A percentile compares a stretch with the other conserved stretches of the same genome.
phyloP scores from a whole-genome alignment of 139 green algal genomes.

The Chlamydomonas eustigma region DNA sequence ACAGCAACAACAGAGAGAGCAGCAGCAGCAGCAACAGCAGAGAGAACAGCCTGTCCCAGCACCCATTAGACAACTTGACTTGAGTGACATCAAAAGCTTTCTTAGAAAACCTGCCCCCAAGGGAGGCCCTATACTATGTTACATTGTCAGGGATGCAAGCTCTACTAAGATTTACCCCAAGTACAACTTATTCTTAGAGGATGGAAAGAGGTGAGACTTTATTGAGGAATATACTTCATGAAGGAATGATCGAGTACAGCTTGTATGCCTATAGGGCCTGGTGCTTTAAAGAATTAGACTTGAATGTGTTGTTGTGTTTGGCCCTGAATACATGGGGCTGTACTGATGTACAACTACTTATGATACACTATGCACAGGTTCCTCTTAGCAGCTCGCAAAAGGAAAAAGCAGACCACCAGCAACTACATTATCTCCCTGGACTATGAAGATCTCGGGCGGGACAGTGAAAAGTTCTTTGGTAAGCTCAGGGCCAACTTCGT shows the following conservation, averaged over 20 bases:
- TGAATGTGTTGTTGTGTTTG: too few relatives aligned
- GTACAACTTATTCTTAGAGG: conserved; percentile 60
- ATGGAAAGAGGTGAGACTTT: conserved; percentile 36
- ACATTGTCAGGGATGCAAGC: conserved; percentile 68
- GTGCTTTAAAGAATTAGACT: too few relatives aligned
- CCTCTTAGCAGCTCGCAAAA: conserved; percentile 79
- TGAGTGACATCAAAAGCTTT: conserved; percentile 52
- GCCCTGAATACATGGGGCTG: background rate
- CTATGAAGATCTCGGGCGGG: conserved; percentile 48
- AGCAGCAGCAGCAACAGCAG: conserved; percentile 19
- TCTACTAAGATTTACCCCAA: conserved; percentile 57
- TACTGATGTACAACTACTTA: conserved; percentile 52
- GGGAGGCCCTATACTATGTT: conserved; percentile 63
- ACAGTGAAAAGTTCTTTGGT: conserved; percentile 61
- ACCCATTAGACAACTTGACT: conserved; percentile 24
- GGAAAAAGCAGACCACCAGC: conserved; percentile 72
- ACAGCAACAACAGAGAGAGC: conserved; percentile 9
- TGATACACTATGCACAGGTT: too few relatives aligned
- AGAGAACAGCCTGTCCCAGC: background rate
- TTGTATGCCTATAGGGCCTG: too few relatives aligned
- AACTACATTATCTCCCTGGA: conserved; percentile 89
- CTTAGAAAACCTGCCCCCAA: conserved; percentile 51
- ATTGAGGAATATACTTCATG: too few relatives aligned
- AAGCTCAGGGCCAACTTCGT: conserved; percentile 91
- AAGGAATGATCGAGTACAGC: too few relatives aligned